Evolutionary conservation across 495 filamentous ascomycete genomes (phyloP).

Genomic region (Staphylotrichum tortipilum): DNA sequence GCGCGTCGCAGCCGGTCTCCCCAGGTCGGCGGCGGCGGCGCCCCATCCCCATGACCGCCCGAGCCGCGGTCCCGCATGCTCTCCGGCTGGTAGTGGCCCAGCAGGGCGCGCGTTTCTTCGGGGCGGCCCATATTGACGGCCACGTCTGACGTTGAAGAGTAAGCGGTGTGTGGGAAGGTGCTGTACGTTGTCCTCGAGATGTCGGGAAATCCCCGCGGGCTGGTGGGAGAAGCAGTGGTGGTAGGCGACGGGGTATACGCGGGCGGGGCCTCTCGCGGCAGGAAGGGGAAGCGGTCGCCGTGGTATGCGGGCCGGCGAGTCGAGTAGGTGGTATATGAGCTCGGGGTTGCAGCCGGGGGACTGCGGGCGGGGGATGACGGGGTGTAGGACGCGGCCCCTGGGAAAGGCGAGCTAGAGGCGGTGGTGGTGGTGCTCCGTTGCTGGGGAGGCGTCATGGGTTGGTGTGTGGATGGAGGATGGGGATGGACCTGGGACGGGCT

Average conservation of each 20-base stretch:
- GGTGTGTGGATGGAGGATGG: not conserved
- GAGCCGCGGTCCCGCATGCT: slow-evolving; percentile 27
- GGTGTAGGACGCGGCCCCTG: slow-evolving; percentile 16
- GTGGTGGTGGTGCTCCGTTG: too few species aligned
- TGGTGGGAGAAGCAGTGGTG: slow-evolving; percentile 19
- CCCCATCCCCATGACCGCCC: not conserved
- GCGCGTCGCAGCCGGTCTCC: slow-evolving; percentile 22
- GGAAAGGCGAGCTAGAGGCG: not conserved
- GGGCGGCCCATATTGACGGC: slow-evolving; percentile 29
- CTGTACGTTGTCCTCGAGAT: slow-evolving; percentile 28
- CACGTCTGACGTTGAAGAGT: too few species aligned
- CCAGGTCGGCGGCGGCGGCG: slow-evolving; percentile 22
- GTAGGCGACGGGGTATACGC: slow-evolving; percentile 37
- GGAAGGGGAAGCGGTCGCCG: slow-evolving; percentile 14
- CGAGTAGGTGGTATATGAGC: slow-evolving; percentile 19
- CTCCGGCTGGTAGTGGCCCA: slow-evolving; percentile 31
- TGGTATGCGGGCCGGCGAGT: slow-evolving; percentile 7
- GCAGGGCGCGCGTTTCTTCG: slow-evolving; percentile 29
- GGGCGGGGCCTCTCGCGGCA: slow-evolving; percentile 37
- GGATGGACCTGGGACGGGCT: too few species aligned
- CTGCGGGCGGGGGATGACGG: slow-evolving; percentile 16
- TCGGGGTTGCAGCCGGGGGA: slow-evolving; percentile 11
- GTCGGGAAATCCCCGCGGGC: not conserved
- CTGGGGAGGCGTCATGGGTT: not conserved
- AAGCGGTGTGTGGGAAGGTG: slow-evolving; percentile 27